A percentile compares a stretch with the other conserved stretches of the same genome.
Evolutionary conservation across 192 early-diverging fungal species (phyloP).

Genomic region (Backusella luteola): DNA sequence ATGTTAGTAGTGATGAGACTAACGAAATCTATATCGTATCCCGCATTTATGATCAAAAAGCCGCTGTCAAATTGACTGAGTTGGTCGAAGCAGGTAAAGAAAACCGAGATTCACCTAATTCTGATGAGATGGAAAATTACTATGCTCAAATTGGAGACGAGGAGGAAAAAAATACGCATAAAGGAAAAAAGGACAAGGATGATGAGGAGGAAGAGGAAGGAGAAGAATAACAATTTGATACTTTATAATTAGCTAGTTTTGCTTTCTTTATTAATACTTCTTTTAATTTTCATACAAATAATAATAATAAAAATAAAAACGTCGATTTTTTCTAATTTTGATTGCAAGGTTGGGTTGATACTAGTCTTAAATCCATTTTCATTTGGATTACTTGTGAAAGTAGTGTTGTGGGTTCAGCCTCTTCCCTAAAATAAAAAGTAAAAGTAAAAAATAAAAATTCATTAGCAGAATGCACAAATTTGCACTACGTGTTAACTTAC

Average conservation of each 20-base stretch:
- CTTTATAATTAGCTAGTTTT: not conserved
- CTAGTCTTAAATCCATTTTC: too few relatives aligned
- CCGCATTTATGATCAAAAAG: constrained; percentile 23
- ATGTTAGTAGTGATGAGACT: constrained; percentile 22
- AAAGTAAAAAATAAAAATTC: too few relatives aligned
- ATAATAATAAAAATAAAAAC: not conserved
- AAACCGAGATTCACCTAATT: constrained; percentile 6
- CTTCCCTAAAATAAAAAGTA: too few relatives aligned
- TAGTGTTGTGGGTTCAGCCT: too few relatives aligned
- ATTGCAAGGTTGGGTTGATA: not conserved
- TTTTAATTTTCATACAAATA: too few relatives aligned
- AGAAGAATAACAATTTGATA: not conserved
- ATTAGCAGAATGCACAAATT: too few relatives aligned
- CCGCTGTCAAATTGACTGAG: constrained; percentile 25
- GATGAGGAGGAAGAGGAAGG: not conserved
- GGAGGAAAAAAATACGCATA: not conserved
- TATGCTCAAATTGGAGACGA: not conserved
- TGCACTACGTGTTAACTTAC: too few relatives aligned
- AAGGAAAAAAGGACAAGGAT: not conserved
- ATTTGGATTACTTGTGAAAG: too few relatives aligned
- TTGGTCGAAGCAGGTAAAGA: constrained; percentile 1
- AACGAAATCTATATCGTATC: constrained; percentile 30
- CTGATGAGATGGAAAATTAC: constrained; percentile 11
- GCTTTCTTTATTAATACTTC: not conserved
- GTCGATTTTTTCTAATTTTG: not conserved